phyloP scores from a whole-genome alignment of 2,329 filamentous ascomycete genomes.

The Fusarium pininemorale region DNA sequence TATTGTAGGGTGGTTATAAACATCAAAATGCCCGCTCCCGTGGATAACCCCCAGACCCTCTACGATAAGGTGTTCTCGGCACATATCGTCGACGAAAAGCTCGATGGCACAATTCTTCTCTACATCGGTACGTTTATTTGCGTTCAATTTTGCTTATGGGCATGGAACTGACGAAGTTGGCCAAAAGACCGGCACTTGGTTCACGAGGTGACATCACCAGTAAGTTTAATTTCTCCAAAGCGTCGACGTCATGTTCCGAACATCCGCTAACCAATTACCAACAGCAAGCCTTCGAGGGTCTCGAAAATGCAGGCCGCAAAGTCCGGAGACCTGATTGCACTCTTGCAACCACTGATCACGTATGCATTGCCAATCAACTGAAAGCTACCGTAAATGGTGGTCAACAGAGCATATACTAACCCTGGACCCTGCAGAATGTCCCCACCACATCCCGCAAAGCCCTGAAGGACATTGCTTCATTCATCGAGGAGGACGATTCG shows the following conservation, averaged over 20 bases:
- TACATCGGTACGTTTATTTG: slow-evolving; percentile 79
- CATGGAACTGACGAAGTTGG: slow-evolving; percentile 17
- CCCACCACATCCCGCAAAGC: slow-evolving; percentile 90
- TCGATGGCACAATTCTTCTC: slow-evolving; percentile 89
- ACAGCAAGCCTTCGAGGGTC: slow-evolving; percentile 95
- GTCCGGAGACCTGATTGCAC: slow-evolving; percentile 97
- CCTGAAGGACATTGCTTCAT: slow-evolving; percentile 92
- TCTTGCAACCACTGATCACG: slow-evolving; percentile 94
- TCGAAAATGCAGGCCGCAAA: slow-evolving; percentile 86
- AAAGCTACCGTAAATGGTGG: not conserved
- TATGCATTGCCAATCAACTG: slow-evolving; percentile 58
- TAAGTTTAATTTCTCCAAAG: slow-evolving; percentile 55
- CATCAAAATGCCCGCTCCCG: slow-evolving; percentile 77
- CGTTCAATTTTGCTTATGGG: not conserved
- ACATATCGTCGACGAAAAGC: slow-evolving; percentile 95
- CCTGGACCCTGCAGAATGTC: slow-evolving; percentile 73
- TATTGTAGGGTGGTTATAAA: not conserved
- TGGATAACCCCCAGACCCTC: slow-evolving; percentile 79
- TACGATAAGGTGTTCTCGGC: slow-evolving; percentile 98
- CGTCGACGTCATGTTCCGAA: slow-evolving; percentile 1
- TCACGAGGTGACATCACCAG: slow-evolving; percentile 97
- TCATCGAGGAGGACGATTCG: slow-evolving; percentile 95
- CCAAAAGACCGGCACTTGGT: slow-evolving; percentile 86
- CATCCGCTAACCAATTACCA: slow-evolving; percentile 29
- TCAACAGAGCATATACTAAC: slow-evolving; percentile 24